Evolutionary conservation across 2,329 filamentous ascomycete genomes (phyloP).

Genomic region (Paecilomyces dactylethromorphus): DNA sequence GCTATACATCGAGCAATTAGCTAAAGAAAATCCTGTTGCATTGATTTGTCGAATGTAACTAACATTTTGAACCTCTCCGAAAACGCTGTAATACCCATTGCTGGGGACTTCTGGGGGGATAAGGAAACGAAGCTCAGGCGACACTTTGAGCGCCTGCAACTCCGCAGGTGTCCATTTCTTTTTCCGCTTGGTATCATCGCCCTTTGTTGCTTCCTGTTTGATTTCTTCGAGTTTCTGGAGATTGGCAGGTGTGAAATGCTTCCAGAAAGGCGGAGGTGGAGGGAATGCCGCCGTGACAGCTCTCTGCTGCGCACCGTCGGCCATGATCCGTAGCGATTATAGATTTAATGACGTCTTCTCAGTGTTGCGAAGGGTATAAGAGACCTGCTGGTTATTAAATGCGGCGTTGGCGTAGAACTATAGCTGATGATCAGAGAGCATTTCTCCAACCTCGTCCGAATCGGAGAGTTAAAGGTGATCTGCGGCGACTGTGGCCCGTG

Average conservation of each 20-base stretch:
- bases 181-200: conserved; percentile 20
- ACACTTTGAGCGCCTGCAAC: conserved; percentile 44
- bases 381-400: background rate
- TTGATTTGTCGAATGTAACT: conserved; percentile 9
- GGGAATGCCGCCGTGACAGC: conserved; percentile 64
- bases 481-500: conserved; percentile 13
- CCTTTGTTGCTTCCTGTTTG: conserved; percentile 33
- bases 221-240: conserved; percentile 52
- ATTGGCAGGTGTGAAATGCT: conserved; percentile 75
- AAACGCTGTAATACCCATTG: conserved; percentile 65
- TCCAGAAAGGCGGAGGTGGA: conserved; percentile 83
- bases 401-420: background rate
- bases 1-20: conserved; percentile 19
- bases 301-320: conserved; percentile 46
- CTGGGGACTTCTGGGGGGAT: conserved; percentile 72
- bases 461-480: background rate
- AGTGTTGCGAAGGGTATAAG: conserved; percentile 1
- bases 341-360: background rate
- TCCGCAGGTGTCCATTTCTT: conserved; percentile 28
- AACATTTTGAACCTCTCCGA: conserved; percentile 61
- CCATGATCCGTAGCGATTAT: conserved; percentile 42
- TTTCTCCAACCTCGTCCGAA: conserved; percentile 4
- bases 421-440: background rate
- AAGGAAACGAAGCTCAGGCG: conserved; percentile 66
- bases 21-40: background rate